Evolutionary conservation across 2,329 filamentous ascomycete genomes (phyloP), one percentile per base, ranked within the genome.

Genomic region (Byssochlamys sp.): DNA sequence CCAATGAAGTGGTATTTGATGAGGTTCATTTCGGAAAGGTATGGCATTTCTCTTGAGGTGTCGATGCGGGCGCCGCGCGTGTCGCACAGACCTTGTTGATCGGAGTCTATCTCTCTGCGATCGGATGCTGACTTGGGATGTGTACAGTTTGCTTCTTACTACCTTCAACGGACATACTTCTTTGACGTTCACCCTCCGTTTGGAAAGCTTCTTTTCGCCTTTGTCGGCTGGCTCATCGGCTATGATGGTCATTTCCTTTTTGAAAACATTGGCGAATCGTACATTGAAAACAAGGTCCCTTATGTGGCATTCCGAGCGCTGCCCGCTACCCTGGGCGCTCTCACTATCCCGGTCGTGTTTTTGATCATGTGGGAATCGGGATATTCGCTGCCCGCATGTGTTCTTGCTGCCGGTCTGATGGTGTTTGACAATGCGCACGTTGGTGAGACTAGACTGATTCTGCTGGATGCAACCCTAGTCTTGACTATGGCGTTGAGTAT

Each of bases 1-100:
- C 94, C 14, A 87, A 95, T 70, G 89, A 97, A 78, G 94, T 99
- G 57, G 94, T 99, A 54, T 99, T 99, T 70, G 94, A 99, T 71
- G 94, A 99, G 76, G 94, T 99, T 58, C 94, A 99, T 77, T 99
- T 99, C 75, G 94, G 94, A 78, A 99, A 99, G 88, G 92, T 96
- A 80, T 59, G 81, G 67, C 27, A 4, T 39, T 55, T 29, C 39
- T 19, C 27, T 54, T 54, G 27, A 24, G 52, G 45, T 14, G n/a
- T 24, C 35, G 14, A 25, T 55, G 2, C 0, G 4, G 29, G 29
- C 29, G 7, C 19, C n/a, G 10, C 19, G 11, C 51, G 4, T 31
- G 31, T 57, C 25, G 26, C 27, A 14, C 26, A 9, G 50, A 39
- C 14, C 52, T 33, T 5, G 27, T 45, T 11, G 53, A 19, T 54